phyloP scores from a whole-genome alignment of 768 basidiomycete genomes.

The Serendipita sp. region DNA sequence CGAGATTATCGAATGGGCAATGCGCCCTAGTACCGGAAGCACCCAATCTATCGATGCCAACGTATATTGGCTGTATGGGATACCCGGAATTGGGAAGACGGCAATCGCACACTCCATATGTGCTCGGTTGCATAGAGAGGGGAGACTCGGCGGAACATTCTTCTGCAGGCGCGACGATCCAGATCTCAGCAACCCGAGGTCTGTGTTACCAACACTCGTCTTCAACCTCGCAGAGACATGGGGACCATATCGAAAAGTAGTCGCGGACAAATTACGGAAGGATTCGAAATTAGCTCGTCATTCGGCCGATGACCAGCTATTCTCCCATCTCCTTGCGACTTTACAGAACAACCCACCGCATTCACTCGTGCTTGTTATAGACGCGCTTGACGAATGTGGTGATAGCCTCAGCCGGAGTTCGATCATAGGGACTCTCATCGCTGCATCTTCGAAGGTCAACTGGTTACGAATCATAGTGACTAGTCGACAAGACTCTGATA shows the following conservation, averaged over 20 bases:
- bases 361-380: neutral
- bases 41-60: neutral
- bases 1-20: neutral
- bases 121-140: neutral
- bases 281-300: neutral
- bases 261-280: neutral
- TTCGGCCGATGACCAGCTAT: neutral
- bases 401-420: neutral
- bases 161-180: conserved; percentile 1
- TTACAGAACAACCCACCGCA: neutral
- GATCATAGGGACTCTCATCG: neutral
- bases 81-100: neutral
- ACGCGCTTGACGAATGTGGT: neutral
- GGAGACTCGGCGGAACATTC: neutral
- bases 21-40: neutral
- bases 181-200: neutral
- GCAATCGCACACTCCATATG: neutral
- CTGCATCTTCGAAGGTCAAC: neutral
- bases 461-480: neutral
- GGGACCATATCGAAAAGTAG: neutral
- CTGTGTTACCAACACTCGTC: neutral
- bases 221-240: neutral
- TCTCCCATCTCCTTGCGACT: neutral
- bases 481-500: neutral
- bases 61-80: neutral